These are phyloP conservation scores for Aspergillus egyptiacus DNA, from an alignment of 495 filamentous ascomycete species.

Conservation along the genomic window DNA sequence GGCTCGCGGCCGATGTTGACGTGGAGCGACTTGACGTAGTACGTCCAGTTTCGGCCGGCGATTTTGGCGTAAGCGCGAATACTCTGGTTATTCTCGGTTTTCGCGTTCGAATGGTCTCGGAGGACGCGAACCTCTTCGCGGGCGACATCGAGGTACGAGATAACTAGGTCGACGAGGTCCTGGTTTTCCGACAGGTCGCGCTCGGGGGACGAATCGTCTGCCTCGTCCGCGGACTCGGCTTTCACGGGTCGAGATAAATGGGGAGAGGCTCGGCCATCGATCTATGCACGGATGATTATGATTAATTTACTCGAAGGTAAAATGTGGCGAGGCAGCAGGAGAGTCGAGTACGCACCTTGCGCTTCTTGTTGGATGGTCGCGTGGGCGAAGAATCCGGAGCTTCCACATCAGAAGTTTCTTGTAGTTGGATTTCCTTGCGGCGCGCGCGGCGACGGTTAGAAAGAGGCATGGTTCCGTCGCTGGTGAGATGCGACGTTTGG, in stretches of 20 bases:
- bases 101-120: slow-evolving; percentile 67
- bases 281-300: slow-evolving; percentile 20
- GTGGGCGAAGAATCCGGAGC: slow-evolving; percentile 62
- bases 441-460: slow-evolving; percentile 47
- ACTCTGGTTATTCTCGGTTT: slow-evolving; percentile 60
- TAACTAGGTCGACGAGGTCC: slow-evolving; percentile 67
- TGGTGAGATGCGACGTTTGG: no score
- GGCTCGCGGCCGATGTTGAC: slow-evolving; percentile 81
- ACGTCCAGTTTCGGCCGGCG: slow-evolving; percentile 88
- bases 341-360: slow-evolving; percentile 52
- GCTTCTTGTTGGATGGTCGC: slow-evolving; percentile 67
- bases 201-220: slow-evolving; percentile 43
- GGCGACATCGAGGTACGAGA: slow-evolving; percentile 58
- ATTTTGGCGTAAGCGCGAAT: slow-evolving; percentile 92
- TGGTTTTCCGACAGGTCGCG: slow-evolving; percentile 50
- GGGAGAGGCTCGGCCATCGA: slow-evolving; percentile 33
- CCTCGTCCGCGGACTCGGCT: slow-evolving; percentile 38
- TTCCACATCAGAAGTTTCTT: slow-evolving; percentile 47
- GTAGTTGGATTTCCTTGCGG: slow-evolving; percentile 45
- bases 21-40: slow-evolving; percentile 73
- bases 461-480: slow-evolving; percentile 38
- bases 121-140: slow-evolving; percentile 60
- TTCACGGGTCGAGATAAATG: slow-evolving; percentile 23
- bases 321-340: background rate
- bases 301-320: no score